Base-by-base conservation (phyloP, 2,329 filamentous ascomycete species). In the Colletotrichum karsti region DNA sequence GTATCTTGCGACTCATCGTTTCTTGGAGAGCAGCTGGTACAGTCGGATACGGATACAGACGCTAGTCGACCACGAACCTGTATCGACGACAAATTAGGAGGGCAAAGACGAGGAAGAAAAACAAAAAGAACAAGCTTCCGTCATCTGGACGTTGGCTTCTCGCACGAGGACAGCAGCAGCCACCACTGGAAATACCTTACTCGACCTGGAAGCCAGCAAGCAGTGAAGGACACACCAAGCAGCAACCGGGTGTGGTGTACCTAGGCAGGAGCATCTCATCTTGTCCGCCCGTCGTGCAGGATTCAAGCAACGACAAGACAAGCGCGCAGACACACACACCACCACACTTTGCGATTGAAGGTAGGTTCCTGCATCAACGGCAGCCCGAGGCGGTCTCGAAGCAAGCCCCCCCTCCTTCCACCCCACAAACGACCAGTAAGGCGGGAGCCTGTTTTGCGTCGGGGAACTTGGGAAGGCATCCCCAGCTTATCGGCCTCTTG, bases 331-430 rank as follows among this genome's bases (percentile, higher is more conserved):
- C 33, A n/a, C 24, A 18, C 28, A 53, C 30, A 33, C 18, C 13
- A 12, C 13, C n/a, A 42, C n/a, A 33, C 39, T 13, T n/a, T n/a
- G 18, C 54, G 26, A 24, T 51, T n/a, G n/a, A 10, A n/a, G 50
- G 50, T 18, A 12, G 30, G 28, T 58, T 35, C 55, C 41, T 58
- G 55, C 55, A 48, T 58, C 55, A 48, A 46, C 54, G 55, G 9
- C 39, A n/a, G n/a, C n/a, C n/a, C n/a, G n/a, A n/a, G n/a, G n/a
- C 13, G 26, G 20, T 26, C 44, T 41, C 41, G 42, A 57, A 33
- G 12, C n/a, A n/a, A n/a, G n/a, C n/a, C n/a, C n/a, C n/a, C n/a
- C n/a, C n/a, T n/a, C n/a, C n/a, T n/a, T n/a, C 26, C 42, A n/a
- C 20, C 50, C 30, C 13, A 10, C 6, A 13, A 12, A 7, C 33